These are phyloP conservation scores for Immersiporthe knoxdaviesiana DNA, from an alignment of 2,329 filamentous ascomycete genomes.

Conservation along the genomic window DNA sequence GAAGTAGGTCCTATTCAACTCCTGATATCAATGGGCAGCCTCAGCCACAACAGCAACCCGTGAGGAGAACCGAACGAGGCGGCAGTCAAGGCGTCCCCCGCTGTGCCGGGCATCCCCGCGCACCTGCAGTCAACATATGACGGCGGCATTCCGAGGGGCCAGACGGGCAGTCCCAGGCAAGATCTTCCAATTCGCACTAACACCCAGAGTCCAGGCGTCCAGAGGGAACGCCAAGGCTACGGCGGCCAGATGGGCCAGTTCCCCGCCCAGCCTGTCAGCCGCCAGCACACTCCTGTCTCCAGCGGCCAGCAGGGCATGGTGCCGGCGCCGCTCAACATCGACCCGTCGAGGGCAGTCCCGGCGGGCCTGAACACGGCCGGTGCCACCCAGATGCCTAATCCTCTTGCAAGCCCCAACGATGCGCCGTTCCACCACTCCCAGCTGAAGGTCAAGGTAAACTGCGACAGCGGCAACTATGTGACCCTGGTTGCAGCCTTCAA, in stretches of 20 bases:
- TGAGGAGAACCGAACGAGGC: conserved; percentile 54
- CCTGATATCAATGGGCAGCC: conserved; percentile 83
- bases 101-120: conserved; percentile 75
- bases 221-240: conserved; percentile 59
- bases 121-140: conserved; percentile 67
- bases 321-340: conserved; percentile 42
- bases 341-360: conserved; percentile 34
- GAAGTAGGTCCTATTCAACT: conserved; percentile 90
- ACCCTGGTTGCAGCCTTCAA: conserved; percentile 96
- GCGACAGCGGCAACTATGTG: conserved; percentile 81
- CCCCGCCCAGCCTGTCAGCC: conserved; percentile 56
- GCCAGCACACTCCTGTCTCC: conserved; percentile 50
- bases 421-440: conserved; percentile 68
- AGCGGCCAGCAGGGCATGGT: conserved; percentile 35
- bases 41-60: conserved; percentile 58
- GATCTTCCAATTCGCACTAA: conserved; percentile 69
- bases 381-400: conserved; percentile 41
- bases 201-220: conserved; percentile 71
- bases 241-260: conserved; percentile 60
- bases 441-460: conserved; percentile 94
- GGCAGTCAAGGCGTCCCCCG: conserved; percentile 62
- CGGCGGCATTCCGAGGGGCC: conserved; percentile 72
- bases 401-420: conserved; percentile 44
- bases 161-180: conserved; percentile 76
- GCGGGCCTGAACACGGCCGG: conserved; percentile 43